phyloP scores from a whole-genome alignment of 345 rosid species.

The Schrenkiella parvula region DNA sequence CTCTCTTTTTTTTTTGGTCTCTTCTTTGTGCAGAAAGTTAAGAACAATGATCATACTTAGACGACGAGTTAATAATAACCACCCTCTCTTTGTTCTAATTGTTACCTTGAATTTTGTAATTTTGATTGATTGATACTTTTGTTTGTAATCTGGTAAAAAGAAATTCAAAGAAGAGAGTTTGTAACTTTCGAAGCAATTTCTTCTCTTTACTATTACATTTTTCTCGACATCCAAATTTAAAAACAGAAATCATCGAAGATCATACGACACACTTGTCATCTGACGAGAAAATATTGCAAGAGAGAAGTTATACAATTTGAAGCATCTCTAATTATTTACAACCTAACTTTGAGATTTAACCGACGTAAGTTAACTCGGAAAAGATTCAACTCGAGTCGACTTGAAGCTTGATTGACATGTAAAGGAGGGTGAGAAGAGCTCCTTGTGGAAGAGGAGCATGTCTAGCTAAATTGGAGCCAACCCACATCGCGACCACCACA shows the following conservation, averaged over 20 bases:
- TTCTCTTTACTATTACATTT: not conserved
- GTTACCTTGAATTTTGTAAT: not conserved
- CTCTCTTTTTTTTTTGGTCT: not conserved
- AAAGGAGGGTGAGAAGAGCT: constrained; percentile 69
- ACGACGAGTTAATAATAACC: constrained; percentile 7
- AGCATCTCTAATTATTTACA: constrained; percentile 19
- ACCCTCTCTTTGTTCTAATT: not conserved
- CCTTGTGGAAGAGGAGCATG: constrained; percentile 84
- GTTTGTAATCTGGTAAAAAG: constrained; percentile 1
- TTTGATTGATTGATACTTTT: constrained; percentile 3
- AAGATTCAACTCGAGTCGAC: constrained; percentile 43
- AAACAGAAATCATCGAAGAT: not conserved
- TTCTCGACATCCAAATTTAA: not conserved
- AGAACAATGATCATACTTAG: not conserved
- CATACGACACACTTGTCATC: not conserved
- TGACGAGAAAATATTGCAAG: not conserved
- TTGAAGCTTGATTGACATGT: constrained; percentile 88
- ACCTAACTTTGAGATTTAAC: constrained; percentile 5
- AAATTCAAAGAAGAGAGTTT: not conserved
- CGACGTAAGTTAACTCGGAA: not conserved
- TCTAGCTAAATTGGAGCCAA: constrained; percentile 70
- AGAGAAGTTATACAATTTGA: not conserved
- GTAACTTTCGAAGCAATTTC: not conserved
- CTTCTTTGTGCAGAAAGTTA: constrained; percentile 24
- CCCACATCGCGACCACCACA: constrained; percentile 71